Base-by-base conservation (phyloP, 1,284 basidiomycete species). In the Heliocybe sulcata region DNA sequence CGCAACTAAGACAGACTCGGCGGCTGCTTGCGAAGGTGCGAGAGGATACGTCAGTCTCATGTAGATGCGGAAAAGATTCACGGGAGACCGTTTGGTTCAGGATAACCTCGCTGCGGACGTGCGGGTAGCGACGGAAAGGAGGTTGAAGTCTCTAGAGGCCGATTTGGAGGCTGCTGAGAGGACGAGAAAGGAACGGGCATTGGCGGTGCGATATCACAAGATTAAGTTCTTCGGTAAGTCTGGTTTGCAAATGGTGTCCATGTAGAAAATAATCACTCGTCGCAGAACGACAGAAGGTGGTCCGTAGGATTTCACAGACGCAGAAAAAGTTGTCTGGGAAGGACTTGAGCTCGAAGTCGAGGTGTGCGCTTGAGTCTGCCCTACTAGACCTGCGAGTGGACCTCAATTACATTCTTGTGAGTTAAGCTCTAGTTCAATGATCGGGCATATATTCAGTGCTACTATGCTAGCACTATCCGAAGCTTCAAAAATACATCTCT, bases 201-300 rank as follows among this genome's bases (percentile, higher is more conserved):
- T 90, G 61, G 87, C 90, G 0, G 70, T 78, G 45, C 80, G 80
- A 59, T 95, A 95, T 68, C 92, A 93, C 63, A 90, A 83, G 70
- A 74, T 92, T 64, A 94, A 92, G 69, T 94, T 94, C 72, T 94
- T 94, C 60, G 92, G 91, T 91, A 59, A 59, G 83, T 72, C 11
- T 26, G n/a, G 11, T 38, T 31, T 29, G 25, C 48, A 31, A 12
- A 31, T 57, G 8, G 35, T 35, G 19, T 48, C 14, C 2, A 35
- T 27, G 29, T 26, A 19, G 2, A 31, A 12, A 12, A 31, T 31
- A 6, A 12, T 26, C 1, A 26, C 45, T 19, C 12, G 25, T 35
- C 52, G 9, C 55, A 91, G 92, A 94, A 69, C 82, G 90, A 48
- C 83, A 90, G 71, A 94, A 94, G 65, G 79, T 93, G 10, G 63